Conservation (phyloP, 1,139 yeast species). For the Petasospora rhodanensis region DNA sequence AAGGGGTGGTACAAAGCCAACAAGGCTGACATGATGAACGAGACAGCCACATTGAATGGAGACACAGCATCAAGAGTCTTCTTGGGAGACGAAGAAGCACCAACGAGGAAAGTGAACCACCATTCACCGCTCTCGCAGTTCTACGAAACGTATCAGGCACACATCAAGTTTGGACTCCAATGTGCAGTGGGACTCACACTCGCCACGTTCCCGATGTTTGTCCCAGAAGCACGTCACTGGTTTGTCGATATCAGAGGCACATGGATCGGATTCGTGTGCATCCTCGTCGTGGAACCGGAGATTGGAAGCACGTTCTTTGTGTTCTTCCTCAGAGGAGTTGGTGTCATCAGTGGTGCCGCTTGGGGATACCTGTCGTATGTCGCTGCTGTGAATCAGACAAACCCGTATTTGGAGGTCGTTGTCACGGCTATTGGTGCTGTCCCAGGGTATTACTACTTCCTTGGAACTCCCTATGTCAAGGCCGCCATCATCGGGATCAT, state of each 20-base stretch:
- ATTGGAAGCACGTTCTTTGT: slow-evolving; percentile 48
- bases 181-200: slow-evolving; percentile 40
- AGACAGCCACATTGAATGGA: slow-evolving; percentile 33
- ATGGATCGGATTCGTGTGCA: slow-evolving; percentile 51
- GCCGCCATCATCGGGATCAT: slow-evolving; percentile 47
- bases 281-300: slow-evolving; percentile 43
- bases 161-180: slow-evolving; percentile 42
- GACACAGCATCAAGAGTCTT: slow-evolving; percentile 12
- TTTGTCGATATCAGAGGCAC: slow-evolving; percentile 41
- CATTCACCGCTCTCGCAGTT: slow-evolving; percentile 12
- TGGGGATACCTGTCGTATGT: slow-evolving; percentile 46
- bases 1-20: slow-evolving; percentile 33
- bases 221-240: slow-evolving; percentile 41
- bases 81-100: slow-evolving; percentile 3
- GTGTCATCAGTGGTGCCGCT: slow-evolving; percentile 42
- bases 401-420: slow-evolving; percentile 39
- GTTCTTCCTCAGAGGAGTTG: slow-evolving; percentile 41
- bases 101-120: too few species aligned
- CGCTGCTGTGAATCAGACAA: slow-evolving; percentile 36
- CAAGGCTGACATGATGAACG: slow-evolving; percentile 24
- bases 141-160: slow-evolving; percentile 29
- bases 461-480: slow-evolving; percentile 44
- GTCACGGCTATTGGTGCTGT: slow-evolving; percentile 39
- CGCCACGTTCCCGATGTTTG: slow-evolving; percentile 45
- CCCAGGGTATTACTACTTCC: slow-evolving; percentile 40